Evolutionary conservation across 768 basidiomycete species (phyloP).

Genomic region (Agaricus sinodeliciosus): DNA sequence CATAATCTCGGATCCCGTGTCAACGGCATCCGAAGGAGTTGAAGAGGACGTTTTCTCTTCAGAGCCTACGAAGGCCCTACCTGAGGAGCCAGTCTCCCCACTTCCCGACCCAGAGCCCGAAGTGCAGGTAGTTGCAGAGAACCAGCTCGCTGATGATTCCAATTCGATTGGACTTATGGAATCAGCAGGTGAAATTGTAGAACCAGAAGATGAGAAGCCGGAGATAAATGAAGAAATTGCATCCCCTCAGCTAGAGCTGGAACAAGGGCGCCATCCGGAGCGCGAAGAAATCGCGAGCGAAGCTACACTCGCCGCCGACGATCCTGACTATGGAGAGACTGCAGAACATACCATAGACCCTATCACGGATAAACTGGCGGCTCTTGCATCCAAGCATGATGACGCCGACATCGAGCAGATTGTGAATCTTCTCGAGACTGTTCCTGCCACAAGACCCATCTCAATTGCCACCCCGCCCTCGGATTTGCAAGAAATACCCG

Average conservation of each 20-base stretch:
- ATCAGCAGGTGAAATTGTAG: not conserved
- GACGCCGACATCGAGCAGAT: slow-evolving; percentile 55
- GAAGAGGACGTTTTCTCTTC: slow-evolving; percentile 12
- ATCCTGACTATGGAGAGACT: slow-evolving; percentile 3
- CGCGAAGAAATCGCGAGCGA: slow-evolving; percentile 4
- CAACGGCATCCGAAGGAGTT: slow-evolving; percentile 11
- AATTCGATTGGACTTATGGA: not conserved
- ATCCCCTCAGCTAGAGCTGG: not conserved
- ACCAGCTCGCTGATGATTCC: not conserved
- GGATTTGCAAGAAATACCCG: slow-evolving; percentile 48
- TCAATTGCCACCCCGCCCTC: slow-evolving; percentile 47
- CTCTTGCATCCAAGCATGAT: slow-evolving; percentile 7
- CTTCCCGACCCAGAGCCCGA: slow-evolving; percentile 1
- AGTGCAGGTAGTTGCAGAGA: not conserved
- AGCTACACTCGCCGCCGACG: not conserved
- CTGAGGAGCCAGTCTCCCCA: not conserved
- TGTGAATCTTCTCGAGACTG: slow-evolving; percentile 56
- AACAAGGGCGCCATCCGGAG: not conserved
- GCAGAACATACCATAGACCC: slow-evolving; percentile 4
- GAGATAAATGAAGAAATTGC: not conserved
- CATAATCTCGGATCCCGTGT: slow-evolving; percentile 11
- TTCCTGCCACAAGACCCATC: slow-evolving; percentile 29
- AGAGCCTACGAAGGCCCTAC: not conserved
- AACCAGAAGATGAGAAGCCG: not conserved
- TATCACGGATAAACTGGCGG: not conserved